These are phyloP conservation scores for Stephanodiscus triporus DNA, from an alignment of 108 stramenopile genomes.

Conservation along the genomic window DNA sequence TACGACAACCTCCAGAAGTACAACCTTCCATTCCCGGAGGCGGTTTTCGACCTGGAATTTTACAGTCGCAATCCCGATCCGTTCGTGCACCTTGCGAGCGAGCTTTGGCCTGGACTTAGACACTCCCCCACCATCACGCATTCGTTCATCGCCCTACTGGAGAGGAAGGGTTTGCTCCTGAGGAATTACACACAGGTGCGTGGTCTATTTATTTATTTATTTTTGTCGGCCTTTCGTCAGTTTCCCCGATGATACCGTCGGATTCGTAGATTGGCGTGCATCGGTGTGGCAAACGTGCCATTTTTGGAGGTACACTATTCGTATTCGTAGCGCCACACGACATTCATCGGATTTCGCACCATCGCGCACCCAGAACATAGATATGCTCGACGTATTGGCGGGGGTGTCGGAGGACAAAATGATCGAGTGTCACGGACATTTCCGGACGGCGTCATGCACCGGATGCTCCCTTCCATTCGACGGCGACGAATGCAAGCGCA, in stretches of 20 bases:
- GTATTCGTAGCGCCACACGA: too few species aligned
- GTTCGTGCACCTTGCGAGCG: slow-evolving; percentile 75
- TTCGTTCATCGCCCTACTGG: slow-evolving; percentile 85
- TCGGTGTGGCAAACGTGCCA: too few species aligned
- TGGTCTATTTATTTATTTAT: slow-evolving; percentile 1
- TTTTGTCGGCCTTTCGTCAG: too few species aligned
- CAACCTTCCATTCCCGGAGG: slow-evolving; percentile 90
- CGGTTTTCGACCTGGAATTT: slow-evolving; percentile 92
- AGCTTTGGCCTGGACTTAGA: slow-evolving; percentile 85
- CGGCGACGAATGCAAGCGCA: slow-evolving; percentile 56
- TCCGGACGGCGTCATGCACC: slow-evolving; percentile 78
- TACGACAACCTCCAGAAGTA: slow-evolving; percentile 92
- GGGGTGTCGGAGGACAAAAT: slow-evolving; percentile 80
- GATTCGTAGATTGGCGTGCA: not conserved
- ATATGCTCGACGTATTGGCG: slow-evolving; percentile 87
- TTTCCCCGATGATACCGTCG: not conserved
- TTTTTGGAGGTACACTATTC: too few species aligned
- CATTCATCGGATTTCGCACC: too few species aligned
- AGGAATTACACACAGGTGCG: slow-evolving; percentile 84
- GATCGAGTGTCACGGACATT: slow-evolving; percentile 94
- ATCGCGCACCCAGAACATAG: slow-evolving; percentile 74
- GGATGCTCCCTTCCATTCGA: slow-evolving; percentile 53
- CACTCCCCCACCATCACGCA: slow-evolving; percentile 90
- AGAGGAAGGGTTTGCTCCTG: slow-evolving; percentile 74
- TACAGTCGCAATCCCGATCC: slow-evolving; percentile 75